Conservation (phyloP, 1,139 yeast species). For the Debaryomycetaceae sp. region DNA sequence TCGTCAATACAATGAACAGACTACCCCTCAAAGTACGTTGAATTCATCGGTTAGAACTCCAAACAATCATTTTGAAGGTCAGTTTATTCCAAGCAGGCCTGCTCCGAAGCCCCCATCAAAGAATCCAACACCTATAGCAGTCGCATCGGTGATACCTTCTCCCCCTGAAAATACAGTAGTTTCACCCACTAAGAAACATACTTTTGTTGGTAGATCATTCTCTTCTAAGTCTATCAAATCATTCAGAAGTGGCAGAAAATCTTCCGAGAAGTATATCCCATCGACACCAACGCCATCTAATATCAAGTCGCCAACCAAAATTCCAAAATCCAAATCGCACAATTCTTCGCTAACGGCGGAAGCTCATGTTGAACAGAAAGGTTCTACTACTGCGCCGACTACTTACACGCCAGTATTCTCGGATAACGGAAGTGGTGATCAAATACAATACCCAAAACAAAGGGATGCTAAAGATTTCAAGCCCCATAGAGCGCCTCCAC, state of each 20-base stretch:
- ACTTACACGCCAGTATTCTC: slow-evolving; percentile 29
- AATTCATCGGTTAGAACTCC: neutral
- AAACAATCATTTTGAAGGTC: slow-evolving; percentile 28
- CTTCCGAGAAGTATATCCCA: slow-evolving; percentile 19
- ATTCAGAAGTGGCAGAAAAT: slow-evolving; percentile 23
- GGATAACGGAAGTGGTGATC: slow-evolving; percentile 10
- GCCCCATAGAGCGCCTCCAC: slow-evolving; percentile 34
- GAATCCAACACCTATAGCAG: slow-evolving; percentile 3
- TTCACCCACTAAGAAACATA: slow-evolving; percentile 16
- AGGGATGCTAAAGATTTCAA: slow-evolving; percentile 23
- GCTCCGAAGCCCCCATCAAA: slow-evolving; percentile 56
- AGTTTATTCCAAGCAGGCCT: slow-evolving; percentile 64
- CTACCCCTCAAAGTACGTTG: slow-evolving; percentile 7
- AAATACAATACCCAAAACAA: slow-evolving; percentile 16
- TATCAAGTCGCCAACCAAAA: slow-evolving; percentile 9
- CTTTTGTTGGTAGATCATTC: slow-evolving; percentile 35
- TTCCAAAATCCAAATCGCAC: slow-evolving; percentile 47
- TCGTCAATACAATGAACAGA: slow-evolving; percentile 12
- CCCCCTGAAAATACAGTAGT: slow-evolving; percentile 6
- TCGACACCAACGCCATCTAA: slow-evolving; percentile 13
- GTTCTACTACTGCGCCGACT: slow-evolving; percentile 42
- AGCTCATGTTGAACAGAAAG: slow-evolving; percentile 18
- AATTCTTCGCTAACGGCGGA: slow-evolving; percentile 33
- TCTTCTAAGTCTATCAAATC: slow-evolving; percentile 41
- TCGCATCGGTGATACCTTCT: slow-evolving; percentile 4